phyloP scores from a whole-genome alignment of 2,329 filamentous ascomycete species.

The Hypoxylon sp. region DNA sequence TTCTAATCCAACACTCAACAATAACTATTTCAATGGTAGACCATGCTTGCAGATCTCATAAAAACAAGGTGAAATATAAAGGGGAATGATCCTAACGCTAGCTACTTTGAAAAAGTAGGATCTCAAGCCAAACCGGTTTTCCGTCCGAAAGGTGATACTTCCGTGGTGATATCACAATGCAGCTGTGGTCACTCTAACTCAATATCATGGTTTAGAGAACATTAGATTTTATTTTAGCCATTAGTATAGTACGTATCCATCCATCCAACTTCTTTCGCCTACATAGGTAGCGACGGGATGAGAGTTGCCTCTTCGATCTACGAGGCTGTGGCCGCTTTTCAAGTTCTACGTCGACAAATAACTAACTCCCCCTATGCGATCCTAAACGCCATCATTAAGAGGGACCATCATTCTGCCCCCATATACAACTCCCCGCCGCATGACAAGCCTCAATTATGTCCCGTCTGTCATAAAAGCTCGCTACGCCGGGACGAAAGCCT shows the following conservation, averaged over 20 bases:
- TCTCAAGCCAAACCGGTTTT: not conserved
- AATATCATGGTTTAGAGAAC: conserved; percentile 6
- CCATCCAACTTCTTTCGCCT: conserved; percentile 9
- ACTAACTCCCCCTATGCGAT: conserved; percentile 1
- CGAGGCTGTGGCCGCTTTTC: conserved; percentile 1
- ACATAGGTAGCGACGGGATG: conserved; percentile 24
- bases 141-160: not conserved
- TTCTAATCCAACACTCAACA: no score
- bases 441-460: conserved; percentile 25
- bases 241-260: conserved; percentile 22
- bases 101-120: not conserved
- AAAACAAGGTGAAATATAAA: not conserved
- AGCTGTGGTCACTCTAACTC: not conserved
- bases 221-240: conserved; percentile 39
- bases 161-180: not conserved
- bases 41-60: not conserved
- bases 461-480: not conserved
- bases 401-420: conserved; percentile 22
- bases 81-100: not conserved
- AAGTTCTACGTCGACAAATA: not conserved
- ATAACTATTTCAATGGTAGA: not conserved
- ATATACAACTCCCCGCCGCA: conserved; percentile 21
- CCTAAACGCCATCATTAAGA: conserved; percentile 32
- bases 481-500: conserved; percentile 13
- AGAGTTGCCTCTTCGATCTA: conserved; percentile 37